Conservation (phyloP, 106 monocot genomes). For the Acanthochlamys bracteata region DNA sequence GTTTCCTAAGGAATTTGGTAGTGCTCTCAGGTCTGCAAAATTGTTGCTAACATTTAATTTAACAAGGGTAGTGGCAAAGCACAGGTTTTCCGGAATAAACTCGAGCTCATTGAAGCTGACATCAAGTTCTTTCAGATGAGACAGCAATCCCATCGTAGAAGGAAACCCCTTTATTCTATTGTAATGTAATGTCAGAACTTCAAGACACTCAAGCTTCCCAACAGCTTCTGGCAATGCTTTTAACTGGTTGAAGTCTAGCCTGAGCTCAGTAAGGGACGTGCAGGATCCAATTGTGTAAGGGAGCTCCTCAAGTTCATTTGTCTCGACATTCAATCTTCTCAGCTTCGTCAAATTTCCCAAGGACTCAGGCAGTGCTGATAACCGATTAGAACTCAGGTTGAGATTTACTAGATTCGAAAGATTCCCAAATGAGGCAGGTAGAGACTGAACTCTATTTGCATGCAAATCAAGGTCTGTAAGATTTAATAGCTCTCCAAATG, state of each 20-base stretch:
- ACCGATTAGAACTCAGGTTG: conserved; percentile 67
- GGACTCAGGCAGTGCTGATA: conserved; percentile 51
- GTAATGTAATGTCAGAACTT: conserved; percentile 73
- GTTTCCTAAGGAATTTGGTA: conserved; percentile 83
- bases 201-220: conserved; percentile 68
- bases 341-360: conserved; percentile 63
- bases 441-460: conserved; percentile 44
- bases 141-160: conserved; percentile 69
- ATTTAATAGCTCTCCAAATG: conserved; percentile 56
- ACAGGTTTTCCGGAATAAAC: conserved; percentile 69
- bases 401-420: conserved; percentile 44
- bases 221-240: conserved; percentile 90
- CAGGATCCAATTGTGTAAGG: conserved; percentile 90
- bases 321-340: conserved; percentile 63
- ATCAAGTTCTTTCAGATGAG: conserved; percentile 65
- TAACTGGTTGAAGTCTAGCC: conserved; percentile 78
- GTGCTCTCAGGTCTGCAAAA: conserved; percentile 72
- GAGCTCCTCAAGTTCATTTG: conserved; percentile 93
- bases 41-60: conserved; percentile 71
- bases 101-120: conserved; percentile 91
- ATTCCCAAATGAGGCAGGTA: conserved; percentile 73
- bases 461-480: conserved; percentile 70
- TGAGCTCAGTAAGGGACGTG: conserved; percentile 51
- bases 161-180: conserved; percentile 78
- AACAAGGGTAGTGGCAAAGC: conserved; percentile 64